Evolutionary conservation across 345 rosid species (phyloP).

Genomic region (Brassica carinata): DNA sequence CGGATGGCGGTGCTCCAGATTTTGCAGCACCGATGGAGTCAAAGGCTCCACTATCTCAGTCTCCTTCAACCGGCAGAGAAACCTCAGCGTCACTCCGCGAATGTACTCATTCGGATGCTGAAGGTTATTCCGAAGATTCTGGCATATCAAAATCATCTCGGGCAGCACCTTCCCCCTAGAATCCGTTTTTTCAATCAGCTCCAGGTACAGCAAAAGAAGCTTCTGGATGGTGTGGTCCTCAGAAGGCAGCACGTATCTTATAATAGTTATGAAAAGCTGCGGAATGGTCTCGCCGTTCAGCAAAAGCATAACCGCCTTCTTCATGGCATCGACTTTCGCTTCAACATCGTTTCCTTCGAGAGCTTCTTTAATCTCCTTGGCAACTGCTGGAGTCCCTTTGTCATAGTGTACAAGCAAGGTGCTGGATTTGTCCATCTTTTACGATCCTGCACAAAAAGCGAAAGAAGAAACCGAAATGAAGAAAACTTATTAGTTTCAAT

Average conservation of each 20-base stretch:
- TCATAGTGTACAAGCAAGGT: conserved; percentile 81
- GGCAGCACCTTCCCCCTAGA: conserved; percentile 69
- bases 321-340: conserved; percentile 79
- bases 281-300: conserved; percentile 91
- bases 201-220: conserved; percentile 74
- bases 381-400: conserved; percentile 81
- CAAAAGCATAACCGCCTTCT: conserved; percentile 85
- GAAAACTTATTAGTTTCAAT: background rate
- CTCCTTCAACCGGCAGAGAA: conserved; percentile 65
- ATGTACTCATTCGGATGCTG: conserved; percentile 89
- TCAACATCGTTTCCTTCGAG: conserved; percentile 78
- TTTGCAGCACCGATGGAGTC: conserved; percentile 73
- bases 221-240: conserved; percentile 85
- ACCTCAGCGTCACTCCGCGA: conserved; percentile 81
- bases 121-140: conserved; percentile 77
- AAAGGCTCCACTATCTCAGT: conserved; percentile 70
- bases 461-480: background rate
- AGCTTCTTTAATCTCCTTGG: conserved; percentile 89
- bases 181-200: conserved; percentile 84
- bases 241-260: conserved; percentile 81
- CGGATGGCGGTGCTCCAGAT: conserved; percentile 76
- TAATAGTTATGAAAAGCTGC: conserved; percentile 88
- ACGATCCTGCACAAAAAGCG: conserved; percentile 8
- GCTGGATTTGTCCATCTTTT: conserved; percentile 78
- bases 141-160: conserved; percentile 93